Base-by-base conservation (phyloP, 2,329 filamentous ascomycete species). In the Pezicula carpinea region DNA sequence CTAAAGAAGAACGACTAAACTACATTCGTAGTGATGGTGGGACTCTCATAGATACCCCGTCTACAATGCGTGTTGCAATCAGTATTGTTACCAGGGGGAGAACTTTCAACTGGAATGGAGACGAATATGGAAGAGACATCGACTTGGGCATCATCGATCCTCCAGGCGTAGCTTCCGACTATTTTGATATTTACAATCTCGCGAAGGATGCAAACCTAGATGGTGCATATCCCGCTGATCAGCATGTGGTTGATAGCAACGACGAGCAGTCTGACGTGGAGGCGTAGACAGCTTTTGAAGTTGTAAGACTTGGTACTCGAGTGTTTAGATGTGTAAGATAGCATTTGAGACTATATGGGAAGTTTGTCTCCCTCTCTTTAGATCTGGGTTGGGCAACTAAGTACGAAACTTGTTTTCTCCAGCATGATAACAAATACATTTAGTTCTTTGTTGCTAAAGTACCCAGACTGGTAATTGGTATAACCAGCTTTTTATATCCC, bases 1-100 rank as follows among this genome's bases (percentile, higher is more conserved):
- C 57, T 8, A 63, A 63, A 41, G 38, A 43, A 7, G 53, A 63
- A 40, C 49, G 60, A 7, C 34, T 53, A 7, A 58, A 57, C 19
- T 62, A 57, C 23, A 43, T 63, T 11, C 49, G 47, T 17, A 47
- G 46, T 4, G 54, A 56, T 34, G 59, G 58, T 13, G 44, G 49
- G 3, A 50, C 53, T 35, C 59, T 59, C 32, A 47, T 42, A 4
- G 53, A 58, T 48, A 51, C 56, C 15, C 59, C 59, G 10, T 58
- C 59, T 26, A 62, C 59, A 1, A 46, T 62, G 17, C 18, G 21
- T 21, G 6, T 22, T 22, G 38, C 38, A 10, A 40, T 40, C 11
- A 15, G 22, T 13, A 40, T 23, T 26, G 38, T 40, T 21, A 22
- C 18, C 6, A 8, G 22, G 6, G 38, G 38, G 6, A 21, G 38